These are phyloP conservation scores for Lactarius vividus DNA, from an alignment of 768 basidiomycete species.

Conservation along the genomic window DNA sequence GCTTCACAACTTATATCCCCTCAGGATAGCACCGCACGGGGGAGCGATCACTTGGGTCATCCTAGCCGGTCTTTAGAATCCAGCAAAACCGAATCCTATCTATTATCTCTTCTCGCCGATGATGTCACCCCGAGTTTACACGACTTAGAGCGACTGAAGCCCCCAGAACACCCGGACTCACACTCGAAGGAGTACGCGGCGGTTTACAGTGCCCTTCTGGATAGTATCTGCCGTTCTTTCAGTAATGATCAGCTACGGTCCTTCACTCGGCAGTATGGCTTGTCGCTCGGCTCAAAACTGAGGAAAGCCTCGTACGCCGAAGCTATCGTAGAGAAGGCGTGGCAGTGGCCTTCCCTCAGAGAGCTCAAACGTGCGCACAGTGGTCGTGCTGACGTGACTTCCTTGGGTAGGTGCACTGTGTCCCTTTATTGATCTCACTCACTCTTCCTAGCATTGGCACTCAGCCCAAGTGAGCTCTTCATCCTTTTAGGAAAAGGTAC, in stretches of 20 bases:
- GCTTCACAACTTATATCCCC: not conserved
- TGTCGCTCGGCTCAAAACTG: slow-evolving; percentile 32
- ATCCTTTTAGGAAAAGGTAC: slow-evolving; percentile 70
- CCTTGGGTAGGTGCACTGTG: slow-evolving; percentile 42
- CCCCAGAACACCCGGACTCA: slow-evolving; percentile 40
- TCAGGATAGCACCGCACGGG: not conserved
- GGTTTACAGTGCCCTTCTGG: slow-evolving; percentile 53
- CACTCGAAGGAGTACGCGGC: slow-evolving; percentile 47
- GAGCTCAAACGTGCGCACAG: slow-evolving; percentile 49
- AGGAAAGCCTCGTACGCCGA: slow-evolving; percentile 45
- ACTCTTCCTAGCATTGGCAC: slow-evolving; percentile 46
- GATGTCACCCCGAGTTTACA: slow-evolving; percentile 50
- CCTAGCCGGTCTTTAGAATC: slow-evolving; percentile 37
- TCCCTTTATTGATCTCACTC: slow-evolving; percentile 1
- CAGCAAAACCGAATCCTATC: slow-evolving; percentile 52
- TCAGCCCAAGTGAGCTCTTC: slow-evolving; percentile 62
- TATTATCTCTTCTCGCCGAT: slow-evolving; percentile 49
- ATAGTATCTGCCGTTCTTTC: slow-evolving; percentile 59
- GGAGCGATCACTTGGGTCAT: not conserved
- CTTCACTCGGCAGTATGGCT: slow-evolving; percentile 50
- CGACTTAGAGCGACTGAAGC: slow-evolving; percentile 61
- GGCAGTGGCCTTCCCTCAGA: slow-evolving; percentile 65
- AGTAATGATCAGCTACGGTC: slow-evolving; percentile 56
- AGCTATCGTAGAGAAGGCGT: slow-evolving; percentile 59
- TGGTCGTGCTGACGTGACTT: slow-evolving; percentile 48